These are phyloP conservation scores for Trametes hirsuta DNA, from an alignment of 1,284 basidiomycete genomes.

Conservation along the genomic window DNA sequence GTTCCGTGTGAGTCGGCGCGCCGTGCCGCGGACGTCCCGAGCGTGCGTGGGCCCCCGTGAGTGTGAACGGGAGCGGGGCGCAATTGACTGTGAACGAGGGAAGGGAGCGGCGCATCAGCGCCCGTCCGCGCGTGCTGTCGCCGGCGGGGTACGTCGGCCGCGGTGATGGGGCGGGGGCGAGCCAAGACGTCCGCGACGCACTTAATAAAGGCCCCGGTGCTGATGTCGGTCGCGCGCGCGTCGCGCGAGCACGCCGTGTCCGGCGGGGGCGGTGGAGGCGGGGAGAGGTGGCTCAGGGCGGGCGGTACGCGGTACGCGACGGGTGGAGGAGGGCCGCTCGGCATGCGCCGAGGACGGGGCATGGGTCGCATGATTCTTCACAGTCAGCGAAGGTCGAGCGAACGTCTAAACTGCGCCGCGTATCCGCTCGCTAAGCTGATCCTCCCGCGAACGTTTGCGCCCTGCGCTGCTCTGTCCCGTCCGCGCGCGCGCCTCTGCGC, in stretches of 20 bases:
- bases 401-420: constrained; percentile 15
- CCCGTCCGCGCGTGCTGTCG: background rate
- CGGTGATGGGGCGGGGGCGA: background rate
- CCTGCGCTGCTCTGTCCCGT: background rate
- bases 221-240: too few species aligned
- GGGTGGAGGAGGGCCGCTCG: constrained; percentile 2
- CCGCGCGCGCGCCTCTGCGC: background rate
- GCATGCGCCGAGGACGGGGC: constrained; percentile 1
- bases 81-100: background rate
- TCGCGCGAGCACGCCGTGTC: too few species aligned
- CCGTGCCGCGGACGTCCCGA: background rate
- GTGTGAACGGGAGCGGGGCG: background rate
- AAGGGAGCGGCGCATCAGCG: constrained; percentile 4
- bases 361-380: background rate
- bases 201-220: too few species aligned
- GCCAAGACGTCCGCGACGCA: too few species aligned
- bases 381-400: constrained; percentile 15
- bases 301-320: background rate
- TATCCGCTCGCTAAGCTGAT: constrained; percentile 5
- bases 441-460: constrained; percentile 14
- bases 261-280: background rate
- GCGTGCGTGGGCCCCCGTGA: too few species aligned
- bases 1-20: background rate
- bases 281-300: background rate
- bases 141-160: background rate